Percentiles rank a stretch among this genome's conserved stretches.
These are phyloP conservation scores for Cucumis hystrix DNA, from an alignment of 306 rosid species.

Conservation along the genomic window DNA sequence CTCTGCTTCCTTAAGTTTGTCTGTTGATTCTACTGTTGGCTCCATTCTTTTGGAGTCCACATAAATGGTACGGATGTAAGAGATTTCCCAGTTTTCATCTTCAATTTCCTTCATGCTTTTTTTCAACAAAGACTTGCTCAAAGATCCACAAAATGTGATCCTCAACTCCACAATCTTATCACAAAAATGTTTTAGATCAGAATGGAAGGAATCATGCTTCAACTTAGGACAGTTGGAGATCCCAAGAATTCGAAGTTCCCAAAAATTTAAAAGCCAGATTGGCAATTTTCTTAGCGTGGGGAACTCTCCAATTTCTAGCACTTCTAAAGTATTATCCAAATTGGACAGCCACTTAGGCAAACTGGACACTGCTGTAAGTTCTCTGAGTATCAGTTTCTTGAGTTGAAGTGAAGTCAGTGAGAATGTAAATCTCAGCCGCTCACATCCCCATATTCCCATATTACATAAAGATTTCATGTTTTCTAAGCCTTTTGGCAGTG, in stretches of 20 bases:
- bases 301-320: not conserved
- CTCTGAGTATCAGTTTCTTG: not conserved
- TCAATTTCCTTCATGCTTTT: not conserved
- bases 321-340: not conserved
- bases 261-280: not conserved
- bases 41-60: not conserved
- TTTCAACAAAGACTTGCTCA: not conserved
- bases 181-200: fast-evolving
- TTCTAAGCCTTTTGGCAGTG: not conserved
- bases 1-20: not conserved
- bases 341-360: not conserved
- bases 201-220: not conserved
- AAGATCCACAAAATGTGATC: not conserved
- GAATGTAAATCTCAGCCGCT: not conserved
- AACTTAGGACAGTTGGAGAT: not conserved
- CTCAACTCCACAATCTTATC: not conserved
- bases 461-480: not conserved
- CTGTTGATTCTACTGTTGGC: not conserved
- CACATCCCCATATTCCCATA: not conserved
- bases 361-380: not conserved
- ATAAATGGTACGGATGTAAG: not conserved
- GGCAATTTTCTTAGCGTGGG: not conserved
- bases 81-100: not conserved
- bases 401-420: not conserved
- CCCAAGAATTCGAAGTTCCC: not conserved